Evolutionary conservation across 73 alveolate species (phyloP).

Genomic region (Paramecium biaurelia): DNA sequence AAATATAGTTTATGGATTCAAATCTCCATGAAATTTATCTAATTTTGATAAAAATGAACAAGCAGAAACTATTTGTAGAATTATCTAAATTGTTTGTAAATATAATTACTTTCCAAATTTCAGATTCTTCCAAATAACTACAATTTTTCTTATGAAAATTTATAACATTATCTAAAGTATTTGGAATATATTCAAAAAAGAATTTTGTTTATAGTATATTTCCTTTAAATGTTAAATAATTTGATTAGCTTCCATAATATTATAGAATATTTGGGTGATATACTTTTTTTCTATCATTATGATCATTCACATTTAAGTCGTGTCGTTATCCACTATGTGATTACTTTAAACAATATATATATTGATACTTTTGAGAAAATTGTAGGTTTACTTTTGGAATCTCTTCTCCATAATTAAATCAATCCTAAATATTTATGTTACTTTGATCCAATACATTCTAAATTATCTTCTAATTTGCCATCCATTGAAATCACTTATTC

Average conservation of each 20-base stretch:
- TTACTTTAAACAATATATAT: background rate
- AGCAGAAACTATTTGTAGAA: background rate
- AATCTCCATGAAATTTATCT: background rate
- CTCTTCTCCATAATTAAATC: background rate
- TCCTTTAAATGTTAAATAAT: background rate
- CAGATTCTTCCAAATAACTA: background rate
- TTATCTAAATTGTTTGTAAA: background rate
- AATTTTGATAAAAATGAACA: background rate
- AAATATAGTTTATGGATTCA: background rate
- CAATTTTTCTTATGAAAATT: background rate
- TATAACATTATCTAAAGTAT: background rate
- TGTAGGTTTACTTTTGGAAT: background rate
- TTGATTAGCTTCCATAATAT: background rate
- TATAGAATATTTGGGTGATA: background rate
- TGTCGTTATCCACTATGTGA: background rate
- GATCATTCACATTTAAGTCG: background rate
- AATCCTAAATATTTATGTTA: slow-evolving; percentile 1
- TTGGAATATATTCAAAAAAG: background rate
- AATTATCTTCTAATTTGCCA: background rate
- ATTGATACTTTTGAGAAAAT: background rate
- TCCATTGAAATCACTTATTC: background rate
- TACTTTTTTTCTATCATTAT: slow-evolving; percentile 15
- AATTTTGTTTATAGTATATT: background rate
- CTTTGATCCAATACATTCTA: background rate
- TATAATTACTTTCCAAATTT: background rate